Evolutionary conservation across 2,329 filamentous ascomycete genomes (phyloP), one percentile per base, ranked within the genome.

Genomic region (Rhytidhysteron rufulum): DNA sequence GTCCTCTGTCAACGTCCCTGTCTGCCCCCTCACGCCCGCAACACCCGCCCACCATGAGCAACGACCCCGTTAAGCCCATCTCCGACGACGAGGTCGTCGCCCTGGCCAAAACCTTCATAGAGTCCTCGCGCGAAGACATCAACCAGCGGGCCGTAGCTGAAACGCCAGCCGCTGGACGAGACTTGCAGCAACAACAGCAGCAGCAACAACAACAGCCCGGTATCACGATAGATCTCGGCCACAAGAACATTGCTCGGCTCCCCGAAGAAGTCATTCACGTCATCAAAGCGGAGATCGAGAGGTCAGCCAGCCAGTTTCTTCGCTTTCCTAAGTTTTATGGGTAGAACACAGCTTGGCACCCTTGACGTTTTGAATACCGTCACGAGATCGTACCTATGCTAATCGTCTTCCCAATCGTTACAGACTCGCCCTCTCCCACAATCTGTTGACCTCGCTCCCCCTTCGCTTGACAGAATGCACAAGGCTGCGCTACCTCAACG

Each of bases 371-470:
- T n/a, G n/a, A n/a, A n/a, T n/a, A n/a, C n/a, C n/a, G n/a, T n/a
- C n/a, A n/a, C n/a, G n/a, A n/a, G n/a, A n/a, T n/a, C n/a, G n/a
- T n/a, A n/a, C n/a, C n/a, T n/a, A n/a, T n/a, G n/a, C n/a, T n/a
- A n/a, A n/a, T n/a, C n/a, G n/a, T n/a, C n/a, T n/a, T n/a, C n/a
- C n/a, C n/a, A n/a, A n/a, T n/a, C 49, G 11, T 16, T 24, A 33
- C 57, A 89, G 86, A 53, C 78, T 91, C 39, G 86, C 86, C 36
- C 72, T 91, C 49, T 88, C 86, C n/a, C 86, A 90, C 67, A 90
- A 90, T 63, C 81, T 80, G 51, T 72, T 89, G 43, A 74, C 79
- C 22, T 74, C 77, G n/a, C 78, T 91, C 34, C 86, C 86, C 5
- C 58, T 71, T 18, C 78, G 85, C 39, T 86, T 90, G 53, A 75